A percentile compares a stretch with the other conserved stretches of the same genome.
Evolutionary conservation across 2,329 filamentous ascomycete species (phyloP).

Genomic region (Bretziella fagacearum): DNA sequence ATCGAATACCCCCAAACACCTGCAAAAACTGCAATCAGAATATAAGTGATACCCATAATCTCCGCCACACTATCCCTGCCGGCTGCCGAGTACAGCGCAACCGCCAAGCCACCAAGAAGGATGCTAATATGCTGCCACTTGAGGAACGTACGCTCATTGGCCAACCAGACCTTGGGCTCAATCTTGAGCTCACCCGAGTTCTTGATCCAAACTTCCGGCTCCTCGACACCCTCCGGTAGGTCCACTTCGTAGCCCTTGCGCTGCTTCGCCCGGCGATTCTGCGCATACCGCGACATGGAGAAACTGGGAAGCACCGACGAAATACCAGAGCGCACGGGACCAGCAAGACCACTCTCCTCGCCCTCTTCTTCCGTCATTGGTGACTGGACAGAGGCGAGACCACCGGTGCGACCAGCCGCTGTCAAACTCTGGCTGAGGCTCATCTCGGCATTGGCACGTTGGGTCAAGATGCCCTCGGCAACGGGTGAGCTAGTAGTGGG

Average conservation of each 20-base stretch:
- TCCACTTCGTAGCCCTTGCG: slow-evolving; percentile 23
- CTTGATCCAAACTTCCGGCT: slow-evolving; percentile 82
- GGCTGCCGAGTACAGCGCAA: slow-evolving; percentile 79
- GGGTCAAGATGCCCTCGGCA: slow-evolving; percentile 42
- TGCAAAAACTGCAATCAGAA: slow-evolving; percentile 64
- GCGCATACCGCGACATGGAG: slow-evolving; percentile 61
- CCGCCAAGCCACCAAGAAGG: slow-evolving; percentile 64
- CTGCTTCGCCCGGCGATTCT: slow-evolving; percentile 30
- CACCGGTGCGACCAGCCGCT: slow-evolving; percentile 18
- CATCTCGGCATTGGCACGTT: slow-evolving; percentile 18
- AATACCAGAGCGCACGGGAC: slow-evolving; percentile 25
- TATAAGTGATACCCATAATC: slow-evolving; percentile 66
- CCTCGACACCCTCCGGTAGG: slow-evolving; percentile 73
- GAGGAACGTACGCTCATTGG: slow-evolving; percentile 94
- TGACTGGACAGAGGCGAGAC: slow-evolving; percentile 14
- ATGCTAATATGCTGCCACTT: slow-evolving; percentile 97
- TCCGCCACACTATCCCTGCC: slow-evolving; percentile 62
- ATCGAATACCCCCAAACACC: slow-evolving; percentile 77
- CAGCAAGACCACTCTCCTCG: slow-evolving; percentile 17
- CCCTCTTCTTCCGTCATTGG: slow-evolving; percentile 19
- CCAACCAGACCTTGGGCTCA: slow-evolving; percentile 96
- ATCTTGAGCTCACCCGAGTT: slow-evolving; percentile 82
- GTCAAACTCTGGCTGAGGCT: slow-evolving; percentile 13
- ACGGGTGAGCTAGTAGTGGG: slow-evolving; percentile 48
- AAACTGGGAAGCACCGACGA: slow-evolving; percentile 66